phyloP scores from a whole-genome alignment of 2,329 filamentous ascomycete genomes.

The Apiospora aurea region DNA sequence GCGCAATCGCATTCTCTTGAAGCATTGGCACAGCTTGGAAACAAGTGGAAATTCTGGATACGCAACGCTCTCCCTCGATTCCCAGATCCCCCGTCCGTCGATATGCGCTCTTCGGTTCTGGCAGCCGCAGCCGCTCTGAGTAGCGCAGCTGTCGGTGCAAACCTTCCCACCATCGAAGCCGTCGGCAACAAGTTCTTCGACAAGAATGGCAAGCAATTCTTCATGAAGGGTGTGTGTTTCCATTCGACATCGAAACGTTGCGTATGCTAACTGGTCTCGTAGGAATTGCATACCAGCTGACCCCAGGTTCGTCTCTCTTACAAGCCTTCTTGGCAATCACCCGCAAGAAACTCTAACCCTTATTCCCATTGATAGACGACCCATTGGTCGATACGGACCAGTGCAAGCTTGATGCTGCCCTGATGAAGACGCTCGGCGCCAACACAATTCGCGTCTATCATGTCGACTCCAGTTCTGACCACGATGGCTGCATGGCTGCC shows the following conservation, averaged over 20 bases:
- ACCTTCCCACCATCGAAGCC: conserved; percentile 57
- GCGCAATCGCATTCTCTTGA: neutral
- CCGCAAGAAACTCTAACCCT: conserved; percentile 19
- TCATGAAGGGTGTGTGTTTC: conserved; percentile 71
- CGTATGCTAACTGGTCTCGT: conserved; percentile 22
- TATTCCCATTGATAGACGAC: conserved; percentile 24
- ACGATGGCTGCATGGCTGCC: conserved; percentile 67
- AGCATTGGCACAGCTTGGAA: conserved; percentile 10
- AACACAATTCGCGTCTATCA: conserved; percentile 72
- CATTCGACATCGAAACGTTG: neutral
- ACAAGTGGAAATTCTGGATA: neutral
- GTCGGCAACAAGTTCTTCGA: conserved; percentile 88
- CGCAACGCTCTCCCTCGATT: neutral
- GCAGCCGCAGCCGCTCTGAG: conserved; percentile 44
- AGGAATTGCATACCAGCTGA: conserved; percentile 52
- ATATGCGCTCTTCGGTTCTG: conserved; percentile 48
- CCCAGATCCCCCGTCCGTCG: conserved; percentile 21
- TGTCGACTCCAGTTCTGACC: conserved; percentile 66
- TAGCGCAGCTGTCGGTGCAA: conserved; percentile 44
- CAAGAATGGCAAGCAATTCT: conserved; percentile 81
- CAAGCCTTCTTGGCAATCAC: conserved; percentile 2
- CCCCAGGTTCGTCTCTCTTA: conserved; percentile 16
- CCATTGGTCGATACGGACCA: conserved; percentile 62
- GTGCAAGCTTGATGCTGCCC: conserved; percentile 66
- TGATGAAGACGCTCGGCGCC: conserved; percentile 67